Evolutionary conservation across 768 basidiomycete species (phyloP), one percentile per base, ranked within the genome.

Genomic region (Hydnomerulius pinastri): DNA sequence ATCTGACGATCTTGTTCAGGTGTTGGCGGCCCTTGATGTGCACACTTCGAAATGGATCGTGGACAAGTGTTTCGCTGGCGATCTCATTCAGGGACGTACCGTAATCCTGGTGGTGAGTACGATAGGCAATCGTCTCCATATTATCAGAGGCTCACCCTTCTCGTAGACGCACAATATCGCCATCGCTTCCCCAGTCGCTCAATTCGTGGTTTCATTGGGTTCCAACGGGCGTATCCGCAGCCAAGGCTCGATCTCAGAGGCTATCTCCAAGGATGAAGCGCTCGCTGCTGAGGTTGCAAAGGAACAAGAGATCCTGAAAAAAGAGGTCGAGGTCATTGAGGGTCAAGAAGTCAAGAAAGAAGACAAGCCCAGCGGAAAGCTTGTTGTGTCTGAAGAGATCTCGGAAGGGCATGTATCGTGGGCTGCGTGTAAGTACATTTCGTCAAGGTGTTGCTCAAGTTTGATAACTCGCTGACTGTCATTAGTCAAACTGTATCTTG

Each of bases 341-440:
- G 58, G 59, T 24, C 60, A 58, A 24, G 50, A 51, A 23, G 57
- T 52, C 8, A 45, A 39, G 3, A 39, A 50, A 7, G 60, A 62
- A 40, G 59, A 62, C 37, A 46, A 44, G 8, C 73, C n/a, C 10
- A 43, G 75, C 41, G 83, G 83, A 3, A 84, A 85, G 59, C 72
- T 87, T 17, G 77, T 86, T 41, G 65, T 84, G 7, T 78, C 77
- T 0, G 86, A 89, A 60, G 86, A 89, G 59, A 74, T 86, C 39
- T 76, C 71, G 4, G 73, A 77, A 44, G 85, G 86, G 0, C 80
- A 79, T 50, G 77, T 87, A 23, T 77, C 78, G 37, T 81, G 78
- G 77, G 48, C 68, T 32, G 70, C 79, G 33, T 55, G 75, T 67
- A 64, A 50, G 71, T 67, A 21, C 44, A 35, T 6, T 17, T 13